Conservation (phyloP, 176 grass and related monocot species). For the Ensete ventricosum region DNA sequence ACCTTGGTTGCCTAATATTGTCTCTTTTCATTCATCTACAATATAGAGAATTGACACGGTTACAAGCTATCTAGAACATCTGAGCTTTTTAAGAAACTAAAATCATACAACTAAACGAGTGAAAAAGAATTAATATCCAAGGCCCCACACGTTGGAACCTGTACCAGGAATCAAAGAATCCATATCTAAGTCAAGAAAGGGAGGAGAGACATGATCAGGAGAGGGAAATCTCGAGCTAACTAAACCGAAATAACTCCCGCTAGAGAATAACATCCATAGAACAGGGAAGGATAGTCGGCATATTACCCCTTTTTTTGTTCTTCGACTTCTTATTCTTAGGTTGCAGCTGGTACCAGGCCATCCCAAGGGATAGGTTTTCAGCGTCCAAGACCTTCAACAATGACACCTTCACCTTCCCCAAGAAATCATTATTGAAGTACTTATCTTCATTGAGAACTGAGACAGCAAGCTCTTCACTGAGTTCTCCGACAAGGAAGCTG, state of each 20-base stretch:
- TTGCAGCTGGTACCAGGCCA: constrained; percentile 62
- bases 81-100: not conserved
- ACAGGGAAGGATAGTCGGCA: constrained; percentile 2
- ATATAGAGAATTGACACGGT: too few relatives aligned
- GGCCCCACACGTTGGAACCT: not conserved
- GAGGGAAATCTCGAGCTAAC: too few relatives aligned
- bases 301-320: constrained; percentile 58
- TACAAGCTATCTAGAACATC: too few relatives aligned
- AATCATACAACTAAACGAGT: constrained; percentile 17
- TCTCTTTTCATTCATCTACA: too few relatives aligned
- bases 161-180: not conserved
- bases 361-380: constrained; percentile 44
- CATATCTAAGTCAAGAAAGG: too few relatives aligned
- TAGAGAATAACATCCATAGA: not conserved
- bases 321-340: constrained; percentile 63
- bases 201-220: too few relatives aligned
- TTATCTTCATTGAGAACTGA: constrained; percentile 68
- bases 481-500: constrained; percentile 50
- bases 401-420: constrained; percentile 61
- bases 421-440: constrained; percentile 61
- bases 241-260: not conserved
- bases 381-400: constrained; percentile 46
- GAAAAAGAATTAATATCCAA: constrained; percentile 7
- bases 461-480: constrained; percentile 54
- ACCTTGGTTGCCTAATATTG: too few relatives aligned